These are phyloP conservation scores for Termitomyces titanicus DNA, from an alignment of 768 basidiomycete species.

Conservation along the genomic window DNA sequence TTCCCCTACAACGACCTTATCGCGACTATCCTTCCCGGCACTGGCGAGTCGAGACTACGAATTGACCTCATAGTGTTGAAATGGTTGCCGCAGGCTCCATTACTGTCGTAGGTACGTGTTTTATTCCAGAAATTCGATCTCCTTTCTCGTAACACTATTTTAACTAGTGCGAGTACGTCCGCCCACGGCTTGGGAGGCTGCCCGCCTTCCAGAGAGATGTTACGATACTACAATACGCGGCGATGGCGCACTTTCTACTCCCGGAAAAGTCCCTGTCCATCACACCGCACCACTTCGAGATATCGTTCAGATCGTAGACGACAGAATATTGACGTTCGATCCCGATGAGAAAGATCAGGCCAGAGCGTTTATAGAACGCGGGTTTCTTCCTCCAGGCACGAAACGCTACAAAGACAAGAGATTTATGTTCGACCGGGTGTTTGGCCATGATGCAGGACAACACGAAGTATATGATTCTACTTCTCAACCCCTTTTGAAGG, in stretches of 20 bases:
- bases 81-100: conserved; percentile 89
- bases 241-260: conserved; percentile 82
- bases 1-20: conserved; percentile 10
- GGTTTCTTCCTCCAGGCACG: conserved; percentile 81
- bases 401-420: conserved; percentile 95
- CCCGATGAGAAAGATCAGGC: conserved; percentile 86
- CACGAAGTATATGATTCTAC: conserved; percentile 86
- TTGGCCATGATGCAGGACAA: conserved; percentile 77
- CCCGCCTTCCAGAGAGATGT: conserved; percentile 73
- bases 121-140: conserved; percentile 9
- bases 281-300: conserved; percentile 62
- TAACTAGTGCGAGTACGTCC: conserved; percentile 89
- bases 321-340: conserved; percentile 94
- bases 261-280: conserved; percentile 40
- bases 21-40: conserved; percentile 1
- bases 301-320: conserved; percentile 87
- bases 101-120: conserved; percentile 69
- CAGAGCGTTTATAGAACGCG: conserved; percentile 77
- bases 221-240: conserved; percentile 71
- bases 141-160: conserved; percentile 2
- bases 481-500: conserved; percentile 77
- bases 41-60: neutral
- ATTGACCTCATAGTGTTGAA: conserved; percentile 1
- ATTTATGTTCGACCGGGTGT: conserved; percentile 96
- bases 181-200: conserved; percentile 79